Evolutionary conservation across 106 monocot species (phyloP).

Genomic region (Alisma plantagoaquatica): DNA sequence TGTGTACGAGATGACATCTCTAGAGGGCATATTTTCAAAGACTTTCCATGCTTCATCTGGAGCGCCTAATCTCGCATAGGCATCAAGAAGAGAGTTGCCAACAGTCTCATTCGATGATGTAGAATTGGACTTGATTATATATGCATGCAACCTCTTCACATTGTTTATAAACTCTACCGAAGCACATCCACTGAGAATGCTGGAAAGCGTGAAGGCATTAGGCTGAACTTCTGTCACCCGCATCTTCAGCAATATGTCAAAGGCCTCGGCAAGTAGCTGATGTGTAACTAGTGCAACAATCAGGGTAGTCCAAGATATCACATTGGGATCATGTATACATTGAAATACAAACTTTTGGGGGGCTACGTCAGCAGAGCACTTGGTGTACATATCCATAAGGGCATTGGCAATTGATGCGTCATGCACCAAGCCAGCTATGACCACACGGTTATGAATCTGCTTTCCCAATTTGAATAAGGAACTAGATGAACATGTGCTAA

Average conservation of each 20-base stretch:
- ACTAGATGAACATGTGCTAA: conserved; percentile 30
- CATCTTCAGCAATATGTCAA: conserved; percentile 45
- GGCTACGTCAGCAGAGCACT: conserved; percentile 22
- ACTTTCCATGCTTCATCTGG: conserved; percentile 37
- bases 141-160: conserved; percentile 48
- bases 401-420: conserved; percentile 66
- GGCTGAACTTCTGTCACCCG: conserved; percentile 32
- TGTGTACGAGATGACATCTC: conserved; percentile 62
- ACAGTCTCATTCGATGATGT: conserved; percentile 28
- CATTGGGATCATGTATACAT: conserved; percentile 40
- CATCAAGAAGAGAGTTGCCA: conserved; percentile 70
- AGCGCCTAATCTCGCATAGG: conserved; percentile 42
- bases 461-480: conserved; percentile 25
- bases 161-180: conserved; percentile 14
- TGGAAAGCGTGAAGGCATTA: conserved; percentile 59
- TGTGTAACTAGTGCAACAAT: conserved; percentile 29
- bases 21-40: conserved; percentile 21
- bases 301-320: conserved; percentile 67
- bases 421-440: conserved; percentile 38
- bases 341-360: conserved; percentile 24
- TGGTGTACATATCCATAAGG: conserved; percentile 60
- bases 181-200: conserved; percentile 37
- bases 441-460: conserved; percentile 42
- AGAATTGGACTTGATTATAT: conserved; percentile 35
- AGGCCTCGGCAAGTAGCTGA: conserved; percentile 22